Conservation (phyloP, 139 green algal species). For the Chlorella sp. region DNA sequence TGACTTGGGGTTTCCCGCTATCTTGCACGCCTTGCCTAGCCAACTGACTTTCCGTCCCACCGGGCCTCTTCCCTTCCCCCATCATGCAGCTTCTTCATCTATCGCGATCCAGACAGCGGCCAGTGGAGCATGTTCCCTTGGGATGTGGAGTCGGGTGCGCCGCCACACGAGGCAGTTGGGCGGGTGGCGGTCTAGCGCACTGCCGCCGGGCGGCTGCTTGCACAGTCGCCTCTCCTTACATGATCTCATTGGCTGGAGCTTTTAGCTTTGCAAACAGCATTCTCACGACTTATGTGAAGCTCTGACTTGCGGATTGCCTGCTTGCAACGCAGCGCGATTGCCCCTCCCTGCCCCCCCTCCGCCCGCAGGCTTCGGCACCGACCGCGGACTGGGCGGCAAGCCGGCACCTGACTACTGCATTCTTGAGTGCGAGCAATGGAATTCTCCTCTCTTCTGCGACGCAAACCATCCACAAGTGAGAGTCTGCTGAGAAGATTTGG, state of each 20-base stretch:
- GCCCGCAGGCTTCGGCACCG: constrained; percentile 63
- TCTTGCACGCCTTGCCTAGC: no score
- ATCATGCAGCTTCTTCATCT: constrained; percentile 81
- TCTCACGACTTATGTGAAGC: no score
- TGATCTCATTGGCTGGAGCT: no score
- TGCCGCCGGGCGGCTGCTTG: not conserved
- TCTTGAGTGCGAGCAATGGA: constrained; percentile 86
- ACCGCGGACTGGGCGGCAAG: constrained; percentile 72
- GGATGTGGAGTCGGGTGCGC: constrained; percentile 69
- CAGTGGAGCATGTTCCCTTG: constrained; percentile 83
- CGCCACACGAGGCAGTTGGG: not conserved
- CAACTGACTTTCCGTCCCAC: no score
- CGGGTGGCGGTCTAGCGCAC: not conserved
- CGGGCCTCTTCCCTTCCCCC: not conserved
- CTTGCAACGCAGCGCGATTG: no score
- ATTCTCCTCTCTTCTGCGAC: constrained; percentile 90
- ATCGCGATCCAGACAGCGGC: constrained; percentile 58
- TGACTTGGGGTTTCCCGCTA: no score
- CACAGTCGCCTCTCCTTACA: no score
- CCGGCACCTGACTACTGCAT: constrained; percentile 70
- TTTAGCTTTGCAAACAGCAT: no score
- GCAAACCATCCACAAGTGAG: constrained; percentile 76
- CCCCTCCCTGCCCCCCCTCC: not conserved
- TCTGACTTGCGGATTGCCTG: no score
- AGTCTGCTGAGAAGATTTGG: not conserved